A percentile compares a stretch with the other conserved stretches of the same genome.
These are phyloP conservation scores for Cenococcum geophilum DNA, from an alignment of 495 filamentous ascomycete species.

Conservation along the genomic window DNA sequence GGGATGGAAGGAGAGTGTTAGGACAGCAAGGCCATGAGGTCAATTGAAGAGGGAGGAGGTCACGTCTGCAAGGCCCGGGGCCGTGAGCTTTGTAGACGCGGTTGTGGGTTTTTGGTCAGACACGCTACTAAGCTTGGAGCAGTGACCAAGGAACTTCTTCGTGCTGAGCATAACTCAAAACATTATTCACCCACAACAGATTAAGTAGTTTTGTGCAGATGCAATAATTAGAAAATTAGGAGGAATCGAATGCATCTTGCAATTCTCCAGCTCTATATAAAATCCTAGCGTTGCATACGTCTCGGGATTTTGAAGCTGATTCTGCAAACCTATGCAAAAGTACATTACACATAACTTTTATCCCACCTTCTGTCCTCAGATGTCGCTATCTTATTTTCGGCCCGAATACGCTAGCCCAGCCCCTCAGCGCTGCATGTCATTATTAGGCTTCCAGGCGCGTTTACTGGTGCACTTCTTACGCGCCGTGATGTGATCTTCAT, in stretches of 20 bases:
- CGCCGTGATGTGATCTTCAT: slow-evolving; percentile 25
- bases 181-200: background rate
- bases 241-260: background rate
- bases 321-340: slow-evolving; percentile 13
- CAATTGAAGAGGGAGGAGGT: slow-evolving; percentile 24
- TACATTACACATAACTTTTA: slow-evolving; percentile 8
- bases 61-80: slow-evolving; percentile 23
- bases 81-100: slow-evolving; percentile 10
- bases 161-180: background rate
- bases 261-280: background rate
- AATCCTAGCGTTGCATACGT: background rate
- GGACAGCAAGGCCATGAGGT: slow-evolving; percentile 22
- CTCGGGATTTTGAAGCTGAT: background rate
- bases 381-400: slow-evolving; percentile 4
- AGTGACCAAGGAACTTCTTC: background rate
- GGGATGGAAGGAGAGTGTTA: slow-evolving; percentile 8
- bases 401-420: slow-evolving; percentile 22
- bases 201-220: background rate
- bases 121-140: slow-evolving; percentile 13
- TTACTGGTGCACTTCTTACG: slow-evolving; percentile 19
- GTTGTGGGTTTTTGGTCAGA: slow-evolving; percentile 14
- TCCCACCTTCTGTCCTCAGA: background rate
- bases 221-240: background rate
- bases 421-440: slow-evolving; percentile 20
- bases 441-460: slow-evolving; percentile 6